Evolutionary conservation across 164 flowering plant species (phyloP).

Genomic region (Liriodendron chinense): DNA sequence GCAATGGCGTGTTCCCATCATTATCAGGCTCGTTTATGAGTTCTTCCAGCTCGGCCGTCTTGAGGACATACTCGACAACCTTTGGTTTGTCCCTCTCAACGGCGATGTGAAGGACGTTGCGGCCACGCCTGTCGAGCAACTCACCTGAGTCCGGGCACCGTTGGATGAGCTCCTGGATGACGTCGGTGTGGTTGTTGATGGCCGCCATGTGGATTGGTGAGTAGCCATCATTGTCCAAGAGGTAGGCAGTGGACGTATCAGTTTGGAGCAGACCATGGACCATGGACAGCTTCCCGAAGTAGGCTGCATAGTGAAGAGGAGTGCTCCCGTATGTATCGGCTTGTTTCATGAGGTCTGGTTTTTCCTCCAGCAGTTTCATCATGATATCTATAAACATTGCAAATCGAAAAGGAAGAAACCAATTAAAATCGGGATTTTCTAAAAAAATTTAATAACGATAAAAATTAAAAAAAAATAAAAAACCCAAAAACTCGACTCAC

Average conservation of each 20-base stretch:
- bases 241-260: neutral
- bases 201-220: constrained; percentile 9
- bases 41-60: neutral
- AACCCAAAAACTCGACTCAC: no score
- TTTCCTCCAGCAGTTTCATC: neutral
- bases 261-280: neutral
- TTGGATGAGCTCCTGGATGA: neutral
- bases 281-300: neutral
- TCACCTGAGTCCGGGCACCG: neutral
- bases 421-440: no score
- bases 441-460: no score
- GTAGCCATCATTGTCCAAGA: neutral
- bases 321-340: neutral
- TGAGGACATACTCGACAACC: neutral
- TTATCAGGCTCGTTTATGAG: constrained; percentile 1
- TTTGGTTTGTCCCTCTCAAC: neutral
- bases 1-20: constrained; percentile 21
- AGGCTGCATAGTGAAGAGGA: constrained; percentile 11
- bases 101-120: constrained; percentile 10
- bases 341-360: neutral
- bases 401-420: no score
- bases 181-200: neutral
- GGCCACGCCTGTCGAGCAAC: neutral
- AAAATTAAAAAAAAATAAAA: no score
- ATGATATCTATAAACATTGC: neutral